Base-by-base conservation (phyloP, 805 yeast genomes). In the Debaryomyces prosopidis region DNA sequence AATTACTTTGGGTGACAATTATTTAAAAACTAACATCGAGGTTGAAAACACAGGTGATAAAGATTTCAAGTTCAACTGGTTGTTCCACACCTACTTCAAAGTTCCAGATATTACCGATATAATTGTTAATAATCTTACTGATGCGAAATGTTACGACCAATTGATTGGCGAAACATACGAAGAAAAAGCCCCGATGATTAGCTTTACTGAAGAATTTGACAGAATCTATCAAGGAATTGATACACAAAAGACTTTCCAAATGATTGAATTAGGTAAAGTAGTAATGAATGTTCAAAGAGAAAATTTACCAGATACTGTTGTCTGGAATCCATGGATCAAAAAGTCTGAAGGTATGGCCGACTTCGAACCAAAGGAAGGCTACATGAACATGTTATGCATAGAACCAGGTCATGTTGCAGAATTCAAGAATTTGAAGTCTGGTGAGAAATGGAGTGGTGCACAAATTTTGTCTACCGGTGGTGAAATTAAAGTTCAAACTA, bases 261-360 rank as follows among this genome's bases (percentile, higher is more conserved):
- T 91, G 42, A 81, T 85, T 39, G 84, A 81, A 47, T 75, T 77
- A 45, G 94, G 92, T 38, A 77, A 81, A 51, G 91, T 89, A 6
- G 63, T 82, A 40, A 85, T 85, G 62, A 82, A 87, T 35, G 65
- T 92, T 30, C 72, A 79, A 43, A 77, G 96, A 59, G 69, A 68
- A 12, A 84, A 84, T 55, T 71, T 88, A 54, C 82, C 80, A 0
- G 84, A 80, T 51, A 72, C 79, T 4, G 98, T 94, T 40, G 97
- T 94, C 44, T 94, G 99, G 99, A 94, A 94, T 66, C 99, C 99
- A 31, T 94, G 98, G 99, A 73, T 80, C 53, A 77, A 85, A 45
- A 88, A 87, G 64, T 80, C 94, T n/a, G 73, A 69, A 18, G 84
- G 85, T 1, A 88, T 94, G 92, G 84, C 74, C 35, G 99, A 94